These are phyloP conservation scores for Populus hybrid DNA, from an alignment of 441 rosid species.

Conservation along the genomic window DNA sequence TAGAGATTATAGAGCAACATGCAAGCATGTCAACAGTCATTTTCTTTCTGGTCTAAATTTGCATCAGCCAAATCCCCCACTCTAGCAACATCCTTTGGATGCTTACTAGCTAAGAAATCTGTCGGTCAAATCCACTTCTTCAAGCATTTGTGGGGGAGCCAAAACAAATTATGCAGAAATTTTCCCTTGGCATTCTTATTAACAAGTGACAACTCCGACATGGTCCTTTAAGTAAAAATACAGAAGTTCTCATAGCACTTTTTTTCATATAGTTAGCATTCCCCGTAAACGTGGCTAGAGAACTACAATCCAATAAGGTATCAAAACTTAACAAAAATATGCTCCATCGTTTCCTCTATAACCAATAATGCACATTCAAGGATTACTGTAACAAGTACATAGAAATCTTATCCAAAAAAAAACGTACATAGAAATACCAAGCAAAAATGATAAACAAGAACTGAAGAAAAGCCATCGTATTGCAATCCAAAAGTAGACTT, in stretches of 20 bases:
- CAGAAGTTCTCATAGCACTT: too few species aligned
- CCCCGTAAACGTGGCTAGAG: background rate
- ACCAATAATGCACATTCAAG: background rate
- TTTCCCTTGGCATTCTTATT: background rate
- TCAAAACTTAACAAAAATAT: background rate
- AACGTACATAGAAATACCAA: background rate
- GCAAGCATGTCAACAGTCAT: background rate
- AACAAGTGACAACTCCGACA: too few species aligned
- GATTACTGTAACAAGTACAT: constrained; percentile 8
- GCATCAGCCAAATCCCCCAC: background rate
- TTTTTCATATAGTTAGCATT: too few species aligned
- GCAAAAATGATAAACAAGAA: background rate
- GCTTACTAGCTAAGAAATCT: background rate
- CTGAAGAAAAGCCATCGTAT: background rate
- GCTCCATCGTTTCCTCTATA: background rate
- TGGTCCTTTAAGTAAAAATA: too few species aligned
- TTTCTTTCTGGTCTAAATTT: background rate
- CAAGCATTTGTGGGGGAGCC: background rate
- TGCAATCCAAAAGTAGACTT: background rate
- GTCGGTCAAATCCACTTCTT: background rate
- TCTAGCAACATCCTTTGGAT: background rate
- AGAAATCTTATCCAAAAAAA: background rate
- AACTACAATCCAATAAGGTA: background rate
- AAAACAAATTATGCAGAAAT: too few species aligned
- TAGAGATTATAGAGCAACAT: background rate